Percentiles rank a stretch among this genome's conserved stretches.
These are phyloP conservation scores for Fraxinus greggii DNA, from an alignment of 305 asterid genomes.

Conservation along the genomic window DNA sequence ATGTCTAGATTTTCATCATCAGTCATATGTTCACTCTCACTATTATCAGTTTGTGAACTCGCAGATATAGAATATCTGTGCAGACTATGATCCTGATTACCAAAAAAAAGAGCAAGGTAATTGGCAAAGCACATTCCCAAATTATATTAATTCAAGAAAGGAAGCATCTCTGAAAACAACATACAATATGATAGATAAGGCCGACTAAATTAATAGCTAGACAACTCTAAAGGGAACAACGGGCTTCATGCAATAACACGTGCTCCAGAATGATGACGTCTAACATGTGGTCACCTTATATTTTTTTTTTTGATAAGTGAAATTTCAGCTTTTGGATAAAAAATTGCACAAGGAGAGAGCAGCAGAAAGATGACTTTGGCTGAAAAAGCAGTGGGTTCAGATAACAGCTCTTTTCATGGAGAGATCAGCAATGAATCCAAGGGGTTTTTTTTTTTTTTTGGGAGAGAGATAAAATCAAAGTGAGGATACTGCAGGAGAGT, in stretches of 20 bases:
- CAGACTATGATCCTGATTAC: constrained; percentile 63
- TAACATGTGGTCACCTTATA: not conserved
- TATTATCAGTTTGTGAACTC: constrained; percentile 71
- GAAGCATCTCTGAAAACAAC: not conserved
- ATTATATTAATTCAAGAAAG: not conserved
- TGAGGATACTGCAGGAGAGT: not conserved
- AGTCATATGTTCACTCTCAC: constrained; percentile 77
- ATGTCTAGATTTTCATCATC: constrained; percentile 64
- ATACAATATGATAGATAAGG: not conserved
- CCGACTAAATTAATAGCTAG: not conserved
- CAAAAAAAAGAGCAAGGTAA: constrained; percentile 24
- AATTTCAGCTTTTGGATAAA: not conserved
- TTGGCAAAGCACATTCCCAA: constrained; percentile 14
- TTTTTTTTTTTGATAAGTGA: not conserved
- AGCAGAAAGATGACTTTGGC: not conserved
- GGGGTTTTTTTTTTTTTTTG: too few species aligned
- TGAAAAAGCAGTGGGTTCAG: not conserved
- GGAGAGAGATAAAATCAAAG: not conserved
- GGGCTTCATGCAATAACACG: not conserved
- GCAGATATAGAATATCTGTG: constrained; percentile 83
- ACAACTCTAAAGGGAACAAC: not conserved
- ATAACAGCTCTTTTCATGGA: not conserved
- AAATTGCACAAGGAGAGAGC: not conserved
- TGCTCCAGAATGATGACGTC: not conserved
- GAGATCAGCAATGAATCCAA: not conserved